Evolutionary conservation across 176 grass and related monocot genomes (phyloP).

Genomic region (Miscanthus lutarioriparius): DNA sequence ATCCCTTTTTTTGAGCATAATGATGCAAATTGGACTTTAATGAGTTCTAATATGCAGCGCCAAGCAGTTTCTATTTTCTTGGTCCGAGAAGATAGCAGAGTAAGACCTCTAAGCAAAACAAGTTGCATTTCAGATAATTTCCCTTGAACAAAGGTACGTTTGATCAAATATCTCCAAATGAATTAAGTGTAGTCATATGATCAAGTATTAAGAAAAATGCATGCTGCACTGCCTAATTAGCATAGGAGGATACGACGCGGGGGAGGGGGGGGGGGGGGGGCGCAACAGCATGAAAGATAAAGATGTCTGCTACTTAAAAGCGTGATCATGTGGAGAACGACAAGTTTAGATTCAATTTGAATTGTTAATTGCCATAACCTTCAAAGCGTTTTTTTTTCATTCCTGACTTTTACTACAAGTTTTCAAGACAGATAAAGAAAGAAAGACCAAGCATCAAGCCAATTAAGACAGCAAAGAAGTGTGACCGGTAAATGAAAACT

Average conservation of each 20-base stretch:
- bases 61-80: neutral
- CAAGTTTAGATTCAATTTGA: neutral
- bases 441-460: neutral
- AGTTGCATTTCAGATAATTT: neutral
- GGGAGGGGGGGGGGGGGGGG: too few relatives aligned
- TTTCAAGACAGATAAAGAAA: neutral
- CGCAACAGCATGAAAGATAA: too few relatives aligned
- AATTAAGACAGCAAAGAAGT: neutral
- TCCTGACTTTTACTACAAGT: neutral
- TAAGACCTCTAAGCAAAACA: neutral
- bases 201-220: neutral
- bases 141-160: neutral
- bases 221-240: neutral
- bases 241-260: neutral
- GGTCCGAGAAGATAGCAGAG: neutral
- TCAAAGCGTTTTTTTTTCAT: neutral
- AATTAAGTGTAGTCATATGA: neutral
- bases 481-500: neutral
- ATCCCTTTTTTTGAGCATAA: slow-evolving; percentile 5
- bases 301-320: too few relatives aligned
- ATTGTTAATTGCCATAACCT: too few relatives aligned
- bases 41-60: neutral
- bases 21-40: neutral
- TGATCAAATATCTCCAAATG: neutral
- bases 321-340: too few relatives aligned